Evolutionary conservation across 192 early-diverging fungal genomes (phyloP).

Genomic region (Backusella mclennaniae): DNA sequence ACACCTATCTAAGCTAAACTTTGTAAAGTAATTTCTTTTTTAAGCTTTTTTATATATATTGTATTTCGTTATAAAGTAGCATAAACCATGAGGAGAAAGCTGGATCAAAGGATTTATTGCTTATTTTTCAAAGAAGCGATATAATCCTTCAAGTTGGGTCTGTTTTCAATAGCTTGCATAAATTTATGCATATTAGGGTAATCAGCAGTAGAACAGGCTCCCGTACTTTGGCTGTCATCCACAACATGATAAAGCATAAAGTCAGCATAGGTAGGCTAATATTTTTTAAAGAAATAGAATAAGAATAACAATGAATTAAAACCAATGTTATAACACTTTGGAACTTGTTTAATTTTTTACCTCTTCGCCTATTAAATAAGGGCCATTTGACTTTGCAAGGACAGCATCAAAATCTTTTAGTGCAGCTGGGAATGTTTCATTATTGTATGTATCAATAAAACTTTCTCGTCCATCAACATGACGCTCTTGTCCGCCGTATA

Average conservation of each 20-base stretch:
- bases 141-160: background rate
- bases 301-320: too few relatives aligned
- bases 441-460: background rate
- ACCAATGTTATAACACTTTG: too few relatives aligned
- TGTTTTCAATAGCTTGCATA: background rate
- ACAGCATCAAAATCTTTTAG: background rate
- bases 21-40: too few relatives aligned
- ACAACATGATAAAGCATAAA: background rate
- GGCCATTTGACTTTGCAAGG: background rate
- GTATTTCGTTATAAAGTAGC: too few relatives aligned
- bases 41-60: too few relatives aligned
- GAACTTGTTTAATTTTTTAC: background rate
- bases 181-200: background rate
- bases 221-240: background rate
- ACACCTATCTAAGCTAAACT: too few relatives aligned
- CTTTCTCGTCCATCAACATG: background rate
- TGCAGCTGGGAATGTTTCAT: background rate
- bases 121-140: background rate
- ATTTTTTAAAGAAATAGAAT: too few relatives aligned
- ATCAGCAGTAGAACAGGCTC: background rate
- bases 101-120: background rate
- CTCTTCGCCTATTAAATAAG: background rate
- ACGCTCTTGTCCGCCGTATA: background rate
- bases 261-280: background rate
- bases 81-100: background rate